A percentile compares a stretch with the other conserved stretches of the same genome.
phyloP scores from a whole-genome alignment of 148 eudicot species.

The Rhododendron kiyosumense region DNA sequence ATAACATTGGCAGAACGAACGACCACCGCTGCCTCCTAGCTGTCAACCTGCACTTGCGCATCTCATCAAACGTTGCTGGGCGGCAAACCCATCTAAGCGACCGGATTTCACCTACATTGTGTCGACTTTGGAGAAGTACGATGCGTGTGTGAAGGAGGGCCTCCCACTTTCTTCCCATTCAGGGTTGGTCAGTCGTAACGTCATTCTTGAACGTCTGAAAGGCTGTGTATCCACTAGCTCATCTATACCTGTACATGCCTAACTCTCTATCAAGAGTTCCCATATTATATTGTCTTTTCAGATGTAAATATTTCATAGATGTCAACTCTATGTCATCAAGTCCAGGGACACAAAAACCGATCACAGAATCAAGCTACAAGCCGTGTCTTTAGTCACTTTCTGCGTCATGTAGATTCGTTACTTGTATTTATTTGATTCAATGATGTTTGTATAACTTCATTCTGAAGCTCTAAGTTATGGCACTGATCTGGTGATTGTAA shows the following conservation, averaged over 20 bases:
- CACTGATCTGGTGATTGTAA: not conserved
- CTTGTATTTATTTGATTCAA: not conserved
- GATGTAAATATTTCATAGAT: not conserved
- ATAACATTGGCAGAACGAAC: constrained; percentile 52
- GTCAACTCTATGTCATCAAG: not conserved
- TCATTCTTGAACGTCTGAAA: constrained; percentile 58
- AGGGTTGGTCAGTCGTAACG: constrained; percentile 45
- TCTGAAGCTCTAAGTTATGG: not conserved
- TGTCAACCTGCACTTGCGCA: constrained; percentile 93
- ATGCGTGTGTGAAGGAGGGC: constrained; percentile 83
- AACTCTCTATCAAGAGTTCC: constrained; percentile 9
- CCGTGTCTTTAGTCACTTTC: not conserved
- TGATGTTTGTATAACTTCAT: not conserved
- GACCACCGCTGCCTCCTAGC: constrained; percentile 89
- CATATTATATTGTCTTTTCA: not conserved
- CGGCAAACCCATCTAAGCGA: constrained; percentile 78
- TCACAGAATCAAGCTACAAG: not conserved
- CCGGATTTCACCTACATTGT: constrained; percentile 89
- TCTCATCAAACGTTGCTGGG: constrained; percentile 89
- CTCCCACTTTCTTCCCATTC: constrained; percentile 73
- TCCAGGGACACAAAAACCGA: not conserved
- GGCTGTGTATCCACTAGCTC: constrained; percentile 58
- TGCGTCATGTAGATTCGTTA: not conserved
- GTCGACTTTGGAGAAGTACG: constrained; percentile 64
- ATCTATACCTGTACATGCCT: constrained; percentile 63